Base-by-base conservation (phyloP, 176 grass and related monocot species). In the Urochloa ruziziensis region DNA sequence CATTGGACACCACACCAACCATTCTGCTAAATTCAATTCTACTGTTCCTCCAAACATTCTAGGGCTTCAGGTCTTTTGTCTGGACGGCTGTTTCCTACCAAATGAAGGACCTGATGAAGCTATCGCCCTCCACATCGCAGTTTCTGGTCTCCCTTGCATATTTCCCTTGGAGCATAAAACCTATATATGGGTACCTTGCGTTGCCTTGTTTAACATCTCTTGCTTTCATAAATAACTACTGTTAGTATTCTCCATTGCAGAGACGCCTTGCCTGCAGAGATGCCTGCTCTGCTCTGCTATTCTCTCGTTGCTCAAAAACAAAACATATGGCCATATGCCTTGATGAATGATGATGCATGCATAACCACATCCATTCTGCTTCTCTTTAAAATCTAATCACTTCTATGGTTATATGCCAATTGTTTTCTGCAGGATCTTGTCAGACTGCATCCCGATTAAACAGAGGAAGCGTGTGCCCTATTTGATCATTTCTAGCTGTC, bases 141-240 rank as follows among this genome's bases (percentile, higher is more conserved):
- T 88, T 92, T 90, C 74, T 88, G 63, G 82, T 94, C 56, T 92
- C 90, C 63, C 67, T 90, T 88, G 93, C 93, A 62, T 84, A 83
- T 85, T 88, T 87, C 77, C 93, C 93, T 42, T 94, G 93, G 93
- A 94, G 93, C 77, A 83, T 94, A 52, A 94, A 94, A 76, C 93
- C 90, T 44, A 35, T 94, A 68, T 94, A 94, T 67, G 93, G 93
- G 93, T 94, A 86, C 65, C 34, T 68, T 78, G 62, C 62, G 3
- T 49, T 49, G 47, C 40, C 44, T 48, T 42, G 1, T 64, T 21
- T 67, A 57, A 5, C 0, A 19, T 88, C 35, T 21, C 0, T 32
- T 80, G 51, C 32, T 75, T 48, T 70, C 42, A 4, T 67, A 8
- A 24, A 44, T 7, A 3, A 39, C n/a, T 82, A 42, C 63, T 30